These are phyloP conservation scores for Astrocystis sublimbata DNA, from an alignment of 495 filamentous ascomycete genomes.

Conservation along the genomic window DNA sequence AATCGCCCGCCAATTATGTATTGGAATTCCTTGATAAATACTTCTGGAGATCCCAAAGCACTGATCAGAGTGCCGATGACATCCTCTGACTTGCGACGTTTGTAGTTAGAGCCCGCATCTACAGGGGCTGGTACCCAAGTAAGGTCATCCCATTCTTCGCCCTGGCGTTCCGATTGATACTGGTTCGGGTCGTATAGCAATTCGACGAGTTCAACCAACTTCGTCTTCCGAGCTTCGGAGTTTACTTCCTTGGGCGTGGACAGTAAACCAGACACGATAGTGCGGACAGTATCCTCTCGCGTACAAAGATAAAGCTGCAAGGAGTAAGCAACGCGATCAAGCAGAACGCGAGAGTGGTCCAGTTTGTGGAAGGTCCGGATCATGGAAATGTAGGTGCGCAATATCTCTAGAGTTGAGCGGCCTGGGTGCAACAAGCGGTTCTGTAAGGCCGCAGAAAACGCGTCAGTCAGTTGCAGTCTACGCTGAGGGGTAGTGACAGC, in stretches of 20 bases:
- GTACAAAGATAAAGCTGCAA: conserved; percentile 86
- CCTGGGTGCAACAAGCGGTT: conserved; percentile 83
- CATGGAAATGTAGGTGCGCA: conserved; percentile 87
- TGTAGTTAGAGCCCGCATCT: conserved; percentile 90
- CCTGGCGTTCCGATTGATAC: conserved; percentile 43
- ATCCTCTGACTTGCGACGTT: conserved; percentile 82
- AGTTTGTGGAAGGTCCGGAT: conserved; percentile 88
- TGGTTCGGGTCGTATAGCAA: conserved; percentile 67
- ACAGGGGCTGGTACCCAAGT: conserved; percentile 89
- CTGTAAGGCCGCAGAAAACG: conserved; percentile 67
- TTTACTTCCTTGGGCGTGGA: conserved; percentile 61
- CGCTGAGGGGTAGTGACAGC: conserved; percentile 56
- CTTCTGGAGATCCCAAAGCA: conserved; percentile 80
- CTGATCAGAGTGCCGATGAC: conserved; percentile 89
- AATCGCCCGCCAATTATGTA: conserved; percentile 80
- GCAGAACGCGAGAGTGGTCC: conserved; percentile 86
- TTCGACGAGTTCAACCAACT: conserved; percentile 71
- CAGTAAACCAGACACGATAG: conserved; percentile 83
- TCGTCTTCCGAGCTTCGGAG: conserved; percentile 39
- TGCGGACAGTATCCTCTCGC: conserved; percentile 88
- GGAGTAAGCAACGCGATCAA: conserved; percentile 80
- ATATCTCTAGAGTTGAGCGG: conserved; percentile 82
- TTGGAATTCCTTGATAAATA: conserved; percentile 93
- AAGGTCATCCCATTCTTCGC: conserved; percentile 81
- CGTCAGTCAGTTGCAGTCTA: conserved; percentile 65